Base-by-base conservation (phyloP, 352 stramenopile species). In the Pythium pyrilobum region DNA sequence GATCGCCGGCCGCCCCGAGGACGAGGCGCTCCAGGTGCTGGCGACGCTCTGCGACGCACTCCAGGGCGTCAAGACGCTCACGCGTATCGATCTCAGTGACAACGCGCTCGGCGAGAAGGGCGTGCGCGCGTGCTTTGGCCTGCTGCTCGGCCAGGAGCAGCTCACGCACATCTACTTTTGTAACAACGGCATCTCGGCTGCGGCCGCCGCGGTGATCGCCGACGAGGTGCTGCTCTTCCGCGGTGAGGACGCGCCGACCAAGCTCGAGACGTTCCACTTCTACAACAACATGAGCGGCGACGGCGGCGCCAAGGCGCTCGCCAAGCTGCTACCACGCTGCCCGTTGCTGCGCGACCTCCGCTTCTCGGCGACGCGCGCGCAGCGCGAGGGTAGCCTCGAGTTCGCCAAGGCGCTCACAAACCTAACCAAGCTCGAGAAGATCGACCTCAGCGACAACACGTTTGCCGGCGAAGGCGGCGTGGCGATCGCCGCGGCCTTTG, bases 241-340 rank as follows among this genome's bases (percentile, higher is more conserved):
- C 20, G 79, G 77, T 21, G 46, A 49, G 0, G 73, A 84, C 52
- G 68, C 61, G 8, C 80, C 81, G 4, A 95, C 86, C 25, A 89
- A 88, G 65, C 82, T 97, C 54, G 71, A 92, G 53, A 94, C 71
- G 25, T 90, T 98, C 62, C 92, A 98, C 69, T 98, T 98, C 51
- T 97, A 97, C 79, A 98, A 98, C 71, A 98, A 98, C 67, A 98
- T 98, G 94, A 97, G 88, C 61, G 95, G 92, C 24, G 85, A 97
- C 48, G 87, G 81, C n/a, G 94, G 93, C 16, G 92, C 88, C 31
- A 81, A 83, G 29, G 91, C 90, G 36, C 68, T 97, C 25, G 85
- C 83, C 24, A 76, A 83, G 57, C 74, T 98, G 53, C 63, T 98
- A 44, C 77, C 84, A 37, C 64, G 87, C n/a, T 97, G 80, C 7